These are phyloP conservation scores for Diplocarpon rosae DNA, from an alignment of 2,329 filamentous ascomycete genomes.

Conservation along the genomic window DNA sequence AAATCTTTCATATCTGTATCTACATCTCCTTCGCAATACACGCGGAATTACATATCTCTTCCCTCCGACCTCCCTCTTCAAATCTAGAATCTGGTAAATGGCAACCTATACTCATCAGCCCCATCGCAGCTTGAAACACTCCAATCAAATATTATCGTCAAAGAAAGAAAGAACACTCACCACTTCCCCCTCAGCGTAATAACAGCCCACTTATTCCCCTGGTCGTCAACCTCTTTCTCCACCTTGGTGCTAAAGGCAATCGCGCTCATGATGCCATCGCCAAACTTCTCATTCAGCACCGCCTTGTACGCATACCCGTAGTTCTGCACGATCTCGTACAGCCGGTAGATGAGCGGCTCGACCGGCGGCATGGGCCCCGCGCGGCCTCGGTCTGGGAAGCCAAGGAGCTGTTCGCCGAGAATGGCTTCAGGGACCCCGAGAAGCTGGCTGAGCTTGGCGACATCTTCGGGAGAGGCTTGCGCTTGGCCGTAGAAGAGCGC, in stretches of 20 bases:
- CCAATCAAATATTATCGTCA: slow-evolving; percentile 35
- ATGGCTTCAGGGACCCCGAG: slow-evolving; percentile 47
- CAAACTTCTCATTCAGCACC: slow-evolving; percentile 89
- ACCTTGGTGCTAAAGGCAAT: slow-evolving; percentile 86
- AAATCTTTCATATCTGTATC: no score
- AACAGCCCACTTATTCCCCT: slow-evolving; percentile 71
- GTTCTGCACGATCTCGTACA: slow-evolving; percentile 75
- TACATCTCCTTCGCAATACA: no score
- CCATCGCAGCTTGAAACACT: background rate
- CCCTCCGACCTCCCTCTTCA: no score
- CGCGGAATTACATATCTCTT: no score
- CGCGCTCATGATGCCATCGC: slow-evolving; percentile 92
- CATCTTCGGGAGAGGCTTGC: slow-evolving; percentile 58
- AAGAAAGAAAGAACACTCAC: slow-evolving; percentile 78
- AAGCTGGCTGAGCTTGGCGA: slow-evolving; percentile 52
- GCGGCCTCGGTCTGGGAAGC: slow-evolving; percentile 71
- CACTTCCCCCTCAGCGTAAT: slow-evolving; percentile 79
- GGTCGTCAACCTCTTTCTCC: slow-evolving; percentile 83
- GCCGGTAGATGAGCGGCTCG: slow-evolving; percentile 70
- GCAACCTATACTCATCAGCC: slow-evolving; percentile 8
- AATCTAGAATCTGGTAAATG: slow-evolving; percentile 12
- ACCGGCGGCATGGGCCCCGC: slow-evolving; percentile 73
- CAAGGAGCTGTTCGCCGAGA: slow-evolving; percentile 45
- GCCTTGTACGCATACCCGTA: slow-evolving; percentile 93
- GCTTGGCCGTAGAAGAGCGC: slow-evolving; percentile 88